These are phyloP conservation scores for Prototheca wickerhamii DNA, from an alignment of 163 green algal genomes.

Conservation along the genomic window DNA sequence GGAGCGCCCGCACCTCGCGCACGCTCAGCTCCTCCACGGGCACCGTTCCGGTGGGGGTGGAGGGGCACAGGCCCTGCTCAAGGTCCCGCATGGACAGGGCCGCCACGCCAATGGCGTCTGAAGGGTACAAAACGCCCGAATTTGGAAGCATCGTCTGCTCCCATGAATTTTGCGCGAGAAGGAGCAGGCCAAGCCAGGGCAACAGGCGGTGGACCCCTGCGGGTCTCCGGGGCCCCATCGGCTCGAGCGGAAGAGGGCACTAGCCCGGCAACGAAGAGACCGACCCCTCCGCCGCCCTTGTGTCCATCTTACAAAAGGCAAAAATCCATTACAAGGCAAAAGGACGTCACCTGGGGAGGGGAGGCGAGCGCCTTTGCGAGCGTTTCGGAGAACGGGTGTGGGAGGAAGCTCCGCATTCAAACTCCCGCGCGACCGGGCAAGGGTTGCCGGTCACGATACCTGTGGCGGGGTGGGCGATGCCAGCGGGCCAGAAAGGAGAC, in stretches of 20 bases:
- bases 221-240: too few relatives aligned
- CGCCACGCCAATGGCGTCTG: constrained; percentile 7
- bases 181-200: background rate
- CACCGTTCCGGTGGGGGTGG: constrained; percentile 5
- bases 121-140: constrained; percentile 8
- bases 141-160: background rate
- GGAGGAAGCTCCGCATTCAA: too few relatives aligned
- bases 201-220: too few relatives aligned
- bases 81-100: background rate
- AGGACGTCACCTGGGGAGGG: background rate
- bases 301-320: background rate
- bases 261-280: too few relatives aligned
- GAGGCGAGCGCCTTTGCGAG: background rate
- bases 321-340: too few relatives aligned
- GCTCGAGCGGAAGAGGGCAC: too few relatives aligned
- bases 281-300: too few relatives aligned
- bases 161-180: background rate
- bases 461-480: too few relatives aligned
- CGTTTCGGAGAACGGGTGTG: too few relatives aligned
- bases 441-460: too few relatives aligned
- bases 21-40: constrained; percentile 38
- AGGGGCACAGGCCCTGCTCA: constrained; percentile 4
- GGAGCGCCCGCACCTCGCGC: constrained; percentile 1
- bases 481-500: too few relatives aligned
- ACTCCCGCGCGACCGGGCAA: too few relatives aligned